phyloP scores from a whole-genome alignment of 1,284 basidiomycete genomes.

The Ustilago trichophora region DNA sequence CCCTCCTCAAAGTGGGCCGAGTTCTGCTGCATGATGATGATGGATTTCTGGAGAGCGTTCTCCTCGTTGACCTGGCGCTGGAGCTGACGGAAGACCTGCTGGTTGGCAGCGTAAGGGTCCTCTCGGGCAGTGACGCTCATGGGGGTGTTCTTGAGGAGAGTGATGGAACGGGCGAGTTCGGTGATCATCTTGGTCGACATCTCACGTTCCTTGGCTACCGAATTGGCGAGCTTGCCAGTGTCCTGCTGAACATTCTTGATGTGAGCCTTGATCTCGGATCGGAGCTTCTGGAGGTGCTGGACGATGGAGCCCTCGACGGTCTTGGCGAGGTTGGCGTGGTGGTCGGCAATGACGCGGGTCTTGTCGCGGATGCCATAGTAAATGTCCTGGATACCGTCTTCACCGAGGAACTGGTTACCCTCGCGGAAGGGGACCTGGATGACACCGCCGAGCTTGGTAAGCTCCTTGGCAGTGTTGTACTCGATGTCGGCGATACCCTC shows the following conservation, averaged over 20 bases:
- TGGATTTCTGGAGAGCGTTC: constrained; percentile 96
- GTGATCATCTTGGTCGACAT: constrained; percentile 85
- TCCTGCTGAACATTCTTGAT: constrained; percentile 97
- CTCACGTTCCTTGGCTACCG: constrained; percentile 93
- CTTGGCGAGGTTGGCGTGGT: constrained; percentile 93
- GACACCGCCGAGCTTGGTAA: constrained; percentile 93
- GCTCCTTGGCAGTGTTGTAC: constrained; percentile 90
- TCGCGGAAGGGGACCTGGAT: constrained; percentile 97
- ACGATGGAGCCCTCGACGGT: constrained; percentile 98
- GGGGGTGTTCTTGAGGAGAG: constrained; percentile 93
- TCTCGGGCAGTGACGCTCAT: constrained; percentile 82
- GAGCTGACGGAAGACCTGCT: constrained; percentile 84
- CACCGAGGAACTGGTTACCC: constrained; percentile 73
- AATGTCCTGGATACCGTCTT: constrained; percentile 76
- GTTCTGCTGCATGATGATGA: constrained; percentile 98
- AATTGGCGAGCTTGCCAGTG: constrained; percentile 91
- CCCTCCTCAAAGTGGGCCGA: constrained; percentile 97
- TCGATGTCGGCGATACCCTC: constrained; percentile 72
- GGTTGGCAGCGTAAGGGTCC: constrained; percentile 85
- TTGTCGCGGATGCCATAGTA: constrained; percentile 91
- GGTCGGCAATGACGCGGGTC: constrained; percentile 91
- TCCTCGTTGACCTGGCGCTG: constrained; percentile 91
- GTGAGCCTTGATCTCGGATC: constrained; percentile 95
- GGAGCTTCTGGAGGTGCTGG: constrained; percentile 93
- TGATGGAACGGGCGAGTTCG: constrained; percentile 86